Conservation (phyloP, 495 filamentous ascomycete genomes). For the Neurospora sublineolata region DNA sequence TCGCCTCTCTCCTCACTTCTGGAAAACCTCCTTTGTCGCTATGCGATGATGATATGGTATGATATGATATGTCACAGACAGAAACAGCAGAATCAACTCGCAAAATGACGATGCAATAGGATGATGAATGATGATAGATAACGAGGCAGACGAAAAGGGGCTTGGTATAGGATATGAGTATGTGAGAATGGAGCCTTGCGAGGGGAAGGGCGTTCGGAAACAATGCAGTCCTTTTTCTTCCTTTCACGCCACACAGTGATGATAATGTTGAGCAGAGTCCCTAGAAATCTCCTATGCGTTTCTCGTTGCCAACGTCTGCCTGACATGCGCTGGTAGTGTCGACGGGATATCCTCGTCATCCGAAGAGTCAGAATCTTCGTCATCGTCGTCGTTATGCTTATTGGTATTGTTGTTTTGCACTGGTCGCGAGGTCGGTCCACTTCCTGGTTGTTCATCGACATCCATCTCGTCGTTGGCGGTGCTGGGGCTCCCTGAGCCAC, state of each 20-base stretch:
- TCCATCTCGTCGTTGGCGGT: not conserved
- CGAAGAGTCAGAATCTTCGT: slow-evolving; percentile 20
- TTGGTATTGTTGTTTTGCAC: not conserved
- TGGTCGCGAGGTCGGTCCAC: not conserved
- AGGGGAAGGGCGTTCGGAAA: no score
- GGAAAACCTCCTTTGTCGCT: not conserved
- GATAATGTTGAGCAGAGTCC: no score
- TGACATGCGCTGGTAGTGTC: slow-evolving; percentile 21
- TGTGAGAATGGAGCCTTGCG: no score
- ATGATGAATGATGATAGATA: no score
- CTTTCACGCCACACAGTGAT: not conserved
- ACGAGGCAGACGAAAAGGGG: not conserved
- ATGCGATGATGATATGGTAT: not conserved
- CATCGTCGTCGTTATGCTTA: slow-evolving; percentile 11
- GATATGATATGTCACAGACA: not conserved
- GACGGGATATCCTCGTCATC: slow-evolving; percentile 35
- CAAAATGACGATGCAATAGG: no score
- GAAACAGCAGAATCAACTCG: no score
- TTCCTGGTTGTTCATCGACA: not conserved
- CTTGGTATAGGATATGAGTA: not conserved
- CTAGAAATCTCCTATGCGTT: not conserved
- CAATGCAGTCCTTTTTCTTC: not conserved
- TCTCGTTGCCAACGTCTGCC: slow-evolving; percentile 7
- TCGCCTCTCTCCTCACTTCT: no score
- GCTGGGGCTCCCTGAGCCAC: not conserved